Conservation (phyloP, 2,329 filamentous ascomycete genomes). For the Calonectria multiphialidica region DNA sequence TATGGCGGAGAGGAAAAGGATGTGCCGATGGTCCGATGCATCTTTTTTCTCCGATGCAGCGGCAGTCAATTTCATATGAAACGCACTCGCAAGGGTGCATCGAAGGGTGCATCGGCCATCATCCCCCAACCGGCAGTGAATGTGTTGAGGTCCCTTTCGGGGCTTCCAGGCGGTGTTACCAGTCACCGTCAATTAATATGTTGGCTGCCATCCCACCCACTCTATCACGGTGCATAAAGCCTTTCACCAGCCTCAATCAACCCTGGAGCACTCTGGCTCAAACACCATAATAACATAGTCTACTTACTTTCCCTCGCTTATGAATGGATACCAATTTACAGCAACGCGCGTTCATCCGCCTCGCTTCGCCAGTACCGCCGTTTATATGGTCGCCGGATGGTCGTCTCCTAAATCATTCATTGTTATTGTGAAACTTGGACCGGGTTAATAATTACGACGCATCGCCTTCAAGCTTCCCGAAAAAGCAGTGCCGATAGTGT, state of each 20-base stretch:
- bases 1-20: not conserved
- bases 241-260: not conserved
- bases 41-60: not conserved
- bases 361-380: not conserved
- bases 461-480: not conserved
- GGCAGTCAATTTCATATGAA: not conserved
- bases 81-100: not conserved
- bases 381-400: not conserved
- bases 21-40: constrained; percentile 4
- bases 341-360: not conserved
- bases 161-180: not conserved
- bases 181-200: not conserved
- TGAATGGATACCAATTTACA: not conserved
- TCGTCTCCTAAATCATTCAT: not conserved
- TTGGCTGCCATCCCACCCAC: not conserved
- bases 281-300: not conserved
- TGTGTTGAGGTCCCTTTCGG: not conserved
- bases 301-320: not conserved
- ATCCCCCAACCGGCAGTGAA: not conserved
- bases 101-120: not conserved
- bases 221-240: not conserved
- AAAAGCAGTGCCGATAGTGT: not conserved
- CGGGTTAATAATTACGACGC: not conserved
- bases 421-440: not conserved
- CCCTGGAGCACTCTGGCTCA: not conserved